Evolutionary conservation across 2,329 filamentous ascomycete species (phyloP), one percentile per base, ranked within the genome.

Genomic region (Didymella sp.): DNA sequence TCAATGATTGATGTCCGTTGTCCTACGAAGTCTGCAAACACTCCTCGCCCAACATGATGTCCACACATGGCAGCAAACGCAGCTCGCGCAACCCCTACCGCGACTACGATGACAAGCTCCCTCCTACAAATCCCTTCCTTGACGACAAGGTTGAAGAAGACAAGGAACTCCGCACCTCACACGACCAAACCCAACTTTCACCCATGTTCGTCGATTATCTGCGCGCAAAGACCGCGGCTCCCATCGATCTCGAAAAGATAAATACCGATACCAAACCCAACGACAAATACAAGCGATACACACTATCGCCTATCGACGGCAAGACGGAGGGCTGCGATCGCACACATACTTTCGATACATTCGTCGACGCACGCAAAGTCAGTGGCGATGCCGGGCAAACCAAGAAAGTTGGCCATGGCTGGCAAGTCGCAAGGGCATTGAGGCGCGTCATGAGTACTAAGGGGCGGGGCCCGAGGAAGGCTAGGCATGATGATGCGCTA

Each of bases 251-350:
- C 9, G 54, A 52, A 19, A 57, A 47, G 31, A 48, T 48, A 15
- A 40, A 31, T 8, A 44, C 38, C 21, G 21, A 38, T 21, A 46
- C 21, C 50, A 28, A 50, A 33, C 9, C 11, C 41, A 51, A 21
- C 22, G 42, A 59, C 43, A 44, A 47, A 13, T 42, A 51, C 31
- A 49, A 50, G 9, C 40, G 48, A 9, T 46, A 62, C 53, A 56
- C 44, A 9, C 38, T 64, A 17, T 49, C 53, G 31, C 61, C 61
- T 9, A 22, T 55, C 9, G 61, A 64, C 37, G 61, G 61, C 22
- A 62, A 62, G 47, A 64, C 61, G 8, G 27, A 45, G 15, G 45
- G 41, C 21, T 64, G 61, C 56, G 47, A 64, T 22, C 61, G 59
- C 44, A 22, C 12, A 21, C 57, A 51, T 21, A 62, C 59, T 5